Conservation (phyloP, 768 basidiomycete species). For the Termitomyces sp. region DNA sequence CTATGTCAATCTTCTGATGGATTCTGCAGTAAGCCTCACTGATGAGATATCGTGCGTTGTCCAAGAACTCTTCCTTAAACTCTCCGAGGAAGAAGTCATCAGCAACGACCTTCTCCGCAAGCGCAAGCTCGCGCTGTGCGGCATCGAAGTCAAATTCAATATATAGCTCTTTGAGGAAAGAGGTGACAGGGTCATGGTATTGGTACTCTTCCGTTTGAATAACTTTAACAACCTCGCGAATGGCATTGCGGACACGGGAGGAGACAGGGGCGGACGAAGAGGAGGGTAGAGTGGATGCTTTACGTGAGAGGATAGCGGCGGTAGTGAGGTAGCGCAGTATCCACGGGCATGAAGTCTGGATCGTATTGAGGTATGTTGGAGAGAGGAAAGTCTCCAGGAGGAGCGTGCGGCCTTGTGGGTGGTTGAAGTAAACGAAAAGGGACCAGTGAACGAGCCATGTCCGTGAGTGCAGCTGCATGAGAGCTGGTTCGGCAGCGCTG, state of each 20-base stretch:
- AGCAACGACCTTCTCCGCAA: constrained; percentile 76
- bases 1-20: constrained; percentile 88
- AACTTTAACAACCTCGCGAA: constrained; percentile 88
- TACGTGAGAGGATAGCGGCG: constrained; percentile 88
- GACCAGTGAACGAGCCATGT: constrained; percentile 98
- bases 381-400: constrained; percentile 96
- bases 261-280: constrained; percentile 40
- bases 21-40: constrained; percentile 98
- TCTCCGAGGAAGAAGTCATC: constrained; percentile 94
- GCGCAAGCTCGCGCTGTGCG: constrained; percentile 75
- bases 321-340: constrained; percentile 91
- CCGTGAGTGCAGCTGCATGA: constrained; percentile 86
- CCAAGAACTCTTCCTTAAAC: constrained; percentile 91
- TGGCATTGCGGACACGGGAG: constrained; percentile 78
- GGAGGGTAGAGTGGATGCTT: constrained; percentile 49
- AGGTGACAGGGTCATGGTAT: constrained; percentile 89
- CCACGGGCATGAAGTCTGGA: constrained; percentile 94
- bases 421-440: constrained; percentile 97
- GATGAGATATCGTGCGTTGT: constrained; percentile 93
- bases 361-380: constrained; percentile 96
- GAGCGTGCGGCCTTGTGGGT: constrained; percentile 83
- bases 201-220: constrained; percentile 96
- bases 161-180: constrained; percentile 91
- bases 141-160: constrained; percentile 95
- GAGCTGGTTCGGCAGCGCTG: constrained; percentile 56